These are phyloP conservation scores for Onygena corvina DNA, from an alignment of 2,329 filamentous ascomycete genomes.

Conservation along the genomic window DNA sequence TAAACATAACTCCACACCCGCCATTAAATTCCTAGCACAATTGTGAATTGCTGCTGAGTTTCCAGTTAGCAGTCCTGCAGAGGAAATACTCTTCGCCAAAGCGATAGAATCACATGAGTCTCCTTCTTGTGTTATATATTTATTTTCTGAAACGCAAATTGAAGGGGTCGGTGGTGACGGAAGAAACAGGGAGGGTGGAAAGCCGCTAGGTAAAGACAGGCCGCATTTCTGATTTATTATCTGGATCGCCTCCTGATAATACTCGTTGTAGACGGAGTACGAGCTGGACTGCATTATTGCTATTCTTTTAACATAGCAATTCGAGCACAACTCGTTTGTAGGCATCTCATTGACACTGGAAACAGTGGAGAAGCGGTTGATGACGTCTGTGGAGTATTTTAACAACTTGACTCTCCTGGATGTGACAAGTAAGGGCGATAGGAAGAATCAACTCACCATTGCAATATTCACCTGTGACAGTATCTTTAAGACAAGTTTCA, in stretches of 20 bases:
- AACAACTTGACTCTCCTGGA: not conserved
- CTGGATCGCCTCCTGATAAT: constrained; percentile 8
- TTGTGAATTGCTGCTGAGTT: not conserved
- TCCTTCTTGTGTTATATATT: constrained; percentile 11
- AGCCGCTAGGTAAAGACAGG: not conserved
- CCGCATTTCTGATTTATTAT: constrained; percentile 9
- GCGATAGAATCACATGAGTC: constrained; percentile 17
- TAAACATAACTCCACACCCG: not conserved
- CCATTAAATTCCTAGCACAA: not conserved
- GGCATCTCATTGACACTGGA: constrained; percentile 16
- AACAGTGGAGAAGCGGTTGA: constrained; percentile 14
- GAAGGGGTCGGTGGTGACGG: not conserved
- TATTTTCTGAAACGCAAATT: constrained; percentile 12
- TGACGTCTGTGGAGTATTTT: constrained; percentile 9
- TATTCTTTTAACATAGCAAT: constrained; percentile 17
- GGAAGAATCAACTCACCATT: constrained; percentile 10
- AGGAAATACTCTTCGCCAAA: constrained; percentile 10
- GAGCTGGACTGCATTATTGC: constrained; percentile 19
- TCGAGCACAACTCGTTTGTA: constrained; percentile 17
- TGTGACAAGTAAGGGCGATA: no score
- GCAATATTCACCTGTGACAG: constrained; percentile 14
- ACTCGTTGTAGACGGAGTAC: constrained; percentile 18
- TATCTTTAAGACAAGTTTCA: constrained; percentile 16
- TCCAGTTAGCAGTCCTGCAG: constrained; percentile 7
- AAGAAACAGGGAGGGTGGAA: constrained; percentile 4